Conservation (phyloP, 2,329 filamentous ascomycete genomes). For the Fusarium torreyae region DNA sequence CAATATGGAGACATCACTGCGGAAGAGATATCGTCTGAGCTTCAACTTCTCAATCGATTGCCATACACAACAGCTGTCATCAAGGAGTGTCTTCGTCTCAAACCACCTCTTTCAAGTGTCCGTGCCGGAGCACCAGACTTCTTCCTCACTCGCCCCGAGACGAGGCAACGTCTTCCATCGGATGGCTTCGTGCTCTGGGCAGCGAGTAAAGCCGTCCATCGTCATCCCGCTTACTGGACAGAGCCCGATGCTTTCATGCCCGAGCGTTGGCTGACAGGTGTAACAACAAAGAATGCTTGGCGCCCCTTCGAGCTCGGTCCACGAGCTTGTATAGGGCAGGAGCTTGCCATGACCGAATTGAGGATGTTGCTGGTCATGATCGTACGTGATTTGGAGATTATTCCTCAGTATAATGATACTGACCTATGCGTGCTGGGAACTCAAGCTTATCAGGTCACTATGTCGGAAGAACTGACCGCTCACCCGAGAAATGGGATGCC, state of each 20-base stretch:
- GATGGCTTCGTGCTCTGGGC: conserved; percentile 17
- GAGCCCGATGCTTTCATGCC: conserved; percentile 5
- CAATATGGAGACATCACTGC: not conserved
- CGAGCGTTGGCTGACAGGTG: not conserved
- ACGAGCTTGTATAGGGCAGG: conserved; percentile 9
- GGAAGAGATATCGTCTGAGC: too few relatives aligned
- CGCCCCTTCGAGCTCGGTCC: conserved; percentile 15
- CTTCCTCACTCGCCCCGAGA: conserved; percentile 1
- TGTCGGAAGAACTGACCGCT: conserved; percentile 9
- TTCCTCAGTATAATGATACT: not conserved
- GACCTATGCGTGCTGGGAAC: not conserved
- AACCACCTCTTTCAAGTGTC: not conserved
- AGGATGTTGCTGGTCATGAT: conserved; percentile 11
- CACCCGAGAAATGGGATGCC: conserved; percentile 18
- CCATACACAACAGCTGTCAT: conserved; percentile 11
- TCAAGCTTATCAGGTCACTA: conserved; percentile 1
- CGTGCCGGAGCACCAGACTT: conserved; percentile 7
- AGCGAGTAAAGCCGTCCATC: conserved; percentile 8
- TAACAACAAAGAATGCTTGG: not conserved
- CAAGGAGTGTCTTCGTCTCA: conserved; percentile 14
- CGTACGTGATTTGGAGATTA: conserved; percentile 3
- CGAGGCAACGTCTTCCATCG: not conserved
- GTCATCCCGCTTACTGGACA: conserved; percentile 2
- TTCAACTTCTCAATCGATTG: not conserved
- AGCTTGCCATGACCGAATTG: conserved; percentile 15